These are phyloP conservation scores for Chlorella variabilis DNA, from an alignment of 163 green algal species.

Conservation along the genomic window DNA sequence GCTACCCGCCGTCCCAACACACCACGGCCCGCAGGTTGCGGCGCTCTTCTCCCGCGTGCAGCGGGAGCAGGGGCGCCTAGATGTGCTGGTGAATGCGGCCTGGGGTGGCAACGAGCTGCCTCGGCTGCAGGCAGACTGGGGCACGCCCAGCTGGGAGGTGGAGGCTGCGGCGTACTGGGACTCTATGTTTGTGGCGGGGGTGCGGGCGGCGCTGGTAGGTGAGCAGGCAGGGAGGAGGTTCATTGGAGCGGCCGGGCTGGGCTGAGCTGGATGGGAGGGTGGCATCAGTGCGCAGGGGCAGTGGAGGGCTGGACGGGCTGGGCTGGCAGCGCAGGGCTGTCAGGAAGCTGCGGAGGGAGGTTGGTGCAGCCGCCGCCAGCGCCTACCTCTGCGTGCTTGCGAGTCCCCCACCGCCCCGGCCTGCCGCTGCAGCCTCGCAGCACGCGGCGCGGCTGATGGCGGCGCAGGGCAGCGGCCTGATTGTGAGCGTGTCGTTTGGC, in stretches of 20 bases:
- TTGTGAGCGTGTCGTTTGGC: conserved; percentile 15
- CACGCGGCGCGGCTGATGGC: conserved; percentile 16
- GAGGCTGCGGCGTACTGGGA: not conserved
- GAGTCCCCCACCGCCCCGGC: not conserved
- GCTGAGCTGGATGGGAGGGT: no score
- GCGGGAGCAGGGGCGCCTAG: conserved; percentile 14
- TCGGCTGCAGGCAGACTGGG: not conserved
- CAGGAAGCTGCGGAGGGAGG: no score
- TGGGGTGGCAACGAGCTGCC: conserved; percentile 9
- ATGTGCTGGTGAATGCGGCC: conserved; percentile 28
- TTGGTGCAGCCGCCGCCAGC: no score
- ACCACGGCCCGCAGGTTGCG: conserved; percentile 3
- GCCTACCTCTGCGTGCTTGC: not conserved
- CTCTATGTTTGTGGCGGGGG: conserved; percentile 1
- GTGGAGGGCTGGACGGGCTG: no score
- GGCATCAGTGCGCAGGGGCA: no score
- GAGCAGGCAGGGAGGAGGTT: no score
- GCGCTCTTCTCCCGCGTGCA: not conserved
- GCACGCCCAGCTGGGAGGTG: conserved; percentile 9
- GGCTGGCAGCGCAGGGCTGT: no score
- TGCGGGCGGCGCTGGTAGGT: conserved; percentile 13
- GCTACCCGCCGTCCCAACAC: no score
- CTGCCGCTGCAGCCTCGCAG: not conserved
- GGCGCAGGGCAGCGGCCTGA: conserved; percentile 1
- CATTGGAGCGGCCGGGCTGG: no score